Base-by-base conservation (phyloP, 1,284 basidiomycete species). In the Austroboletus niveus region DNA sequence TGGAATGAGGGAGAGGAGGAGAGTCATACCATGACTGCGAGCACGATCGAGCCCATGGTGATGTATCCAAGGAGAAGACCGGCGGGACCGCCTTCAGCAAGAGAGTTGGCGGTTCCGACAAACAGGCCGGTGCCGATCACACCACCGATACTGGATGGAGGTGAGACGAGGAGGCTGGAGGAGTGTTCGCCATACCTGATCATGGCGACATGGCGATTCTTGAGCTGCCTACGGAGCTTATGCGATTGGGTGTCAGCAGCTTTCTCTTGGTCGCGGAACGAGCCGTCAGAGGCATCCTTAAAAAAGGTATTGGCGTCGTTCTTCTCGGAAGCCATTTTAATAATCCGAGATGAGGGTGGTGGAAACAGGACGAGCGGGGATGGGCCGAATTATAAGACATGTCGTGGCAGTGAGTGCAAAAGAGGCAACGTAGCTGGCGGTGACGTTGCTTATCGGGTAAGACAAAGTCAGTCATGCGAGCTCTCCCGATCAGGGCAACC, bases 71-170 rank as follows among this genome's bases (percentile, higher is more conserved):
- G 76, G 8, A 86, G 61, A 27, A 89, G 76, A 67, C 85, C 84
- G 67, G 72, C 57, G 2, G 81, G 86, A 29, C 85, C 87, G 49
- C 83, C 85, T 53, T 77, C 64, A 27, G 56, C 60, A 17, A 88
- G 69, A 27, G 82, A 70, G 44, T 52, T 76, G 4, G 80, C 84
- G 10, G 85, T 87, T 47, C 87, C 85, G 55, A 88, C 68, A 68
- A 84, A 85, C 27, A 86, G 72, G 57, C 82, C 81, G 49, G 87
- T 89, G 51, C 87, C 88, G 57, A 90, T 89, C 53, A 90, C 88
- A 71, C 87, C 85, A 48, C 81, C 81, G 46, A 83, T 84, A 73
- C 75, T 77, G 20, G 42, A n/a, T 29, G 24, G 22, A 20, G 39
- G 27, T 5, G n/a, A 31, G 9, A n/a, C 4, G 20, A 20, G 12